Evolutionary conservation across 345 rosid genomes (phyloP), one percentile per base, ranked within the genome.

Genomic region (Ceriops zippeliana): DNA sequence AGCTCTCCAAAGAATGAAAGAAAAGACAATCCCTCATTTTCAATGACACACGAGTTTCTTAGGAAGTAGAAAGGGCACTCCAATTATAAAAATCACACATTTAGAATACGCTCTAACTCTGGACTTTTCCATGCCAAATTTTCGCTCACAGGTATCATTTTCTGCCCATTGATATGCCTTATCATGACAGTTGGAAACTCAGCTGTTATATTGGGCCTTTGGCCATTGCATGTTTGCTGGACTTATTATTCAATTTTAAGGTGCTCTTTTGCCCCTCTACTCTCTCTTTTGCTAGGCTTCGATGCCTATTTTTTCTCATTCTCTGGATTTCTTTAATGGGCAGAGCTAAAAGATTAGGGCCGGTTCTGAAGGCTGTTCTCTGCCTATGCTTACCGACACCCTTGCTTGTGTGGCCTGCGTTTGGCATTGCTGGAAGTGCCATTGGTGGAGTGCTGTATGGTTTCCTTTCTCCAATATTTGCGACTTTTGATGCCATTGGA

Each of bases 401-500:
- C 16, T 56, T 87, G 76, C 63, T 88, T 75, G 61, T 82, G 32
- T 91, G 91, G 90, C 84, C 78, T 15, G 84, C 79, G 51, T 63
- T 87, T 70, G 80, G 89, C 72, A 83, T 95, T 70, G 65, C 70
- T 34, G 97, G 90, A 76, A 90, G 98, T 53, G 27, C 85, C 46
- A 32, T 86, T 3, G 91, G 90, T 35, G 98, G 99, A 59, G 75
- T 81, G 11, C 35, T 83, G 16, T 90, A 88, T 68, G 98, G 96
- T 31, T 82, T 91, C 73, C 85, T 95, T 63, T 87, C 96, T 2
- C 99, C 99, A 34, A 83, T 88, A 56, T 95, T 90, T 69, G 96
- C 97, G 51, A 95, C 99, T 24, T 95, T 95, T 66, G 90, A 85
- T 74, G 99, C 93, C 47, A 89, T 95, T 66, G 98, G 98, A 46